These are phyloP conservation scores for Euphorbia pulcherrima DNA, from an alignment of 345 rosid species.

Conservation along the genomic window DNA sequence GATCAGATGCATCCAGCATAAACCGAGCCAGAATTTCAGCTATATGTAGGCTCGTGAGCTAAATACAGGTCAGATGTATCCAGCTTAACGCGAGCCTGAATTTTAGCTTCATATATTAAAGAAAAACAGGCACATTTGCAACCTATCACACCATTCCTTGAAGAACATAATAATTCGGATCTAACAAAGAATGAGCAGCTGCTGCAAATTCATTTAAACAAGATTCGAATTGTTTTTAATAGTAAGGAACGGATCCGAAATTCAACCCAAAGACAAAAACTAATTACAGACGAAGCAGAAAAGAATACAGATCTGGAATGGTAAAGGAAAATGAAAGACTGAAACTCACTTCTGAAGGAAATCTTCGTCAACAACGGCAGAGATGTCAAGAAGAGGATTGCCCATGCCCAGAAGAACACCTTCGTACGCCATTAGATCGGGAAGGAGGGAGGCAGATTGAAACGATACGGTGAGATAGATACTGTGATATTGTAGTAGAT, in stretches of 20 bases:
- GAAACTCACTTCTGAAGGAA: constrained; percentile 62
- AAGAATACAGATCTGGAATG: not conserved
- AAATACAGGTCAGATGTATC: not conserved
- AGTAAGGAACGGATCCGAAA: not conserved
- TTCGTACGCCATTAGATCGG: constrained; percentile 49
- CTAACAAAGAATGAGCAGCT: not conserved
- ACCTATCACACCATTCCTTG: too few species aligned
- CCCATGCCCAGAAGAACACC: constrained; percentile 87
- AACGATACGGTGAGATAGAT: too few species aligned
- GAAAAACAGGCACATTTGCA: not conserved
- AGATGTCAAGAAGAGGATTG: constrained; percentile 96
- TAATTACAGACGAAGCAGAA: not conserved
- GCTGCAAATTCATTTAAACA: not conserved
- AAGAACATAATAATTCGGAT: not conserved
- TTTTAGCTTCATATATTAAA: not conserved
- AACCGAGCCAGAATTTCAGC: not conserved
- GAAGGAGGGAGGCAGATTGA: too few species aligned
- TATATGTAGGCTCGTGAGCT: too few species aligned
- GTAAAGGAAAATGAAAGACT: constrained; percentile 10
- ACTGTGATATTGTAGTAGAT: not conserved
- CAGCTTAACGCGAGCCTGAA: not conserved
- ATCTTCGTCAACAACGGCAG: constrained; percentile 81
- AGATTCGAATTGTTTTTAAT: not conserved
- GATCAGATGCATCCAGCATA: too few species aligned
- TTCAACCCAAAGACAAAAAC: not conserved